phyloP scores from a whole-genome alignment of 164 flowering plant species.

The Liquidambar formosana region DNA sequence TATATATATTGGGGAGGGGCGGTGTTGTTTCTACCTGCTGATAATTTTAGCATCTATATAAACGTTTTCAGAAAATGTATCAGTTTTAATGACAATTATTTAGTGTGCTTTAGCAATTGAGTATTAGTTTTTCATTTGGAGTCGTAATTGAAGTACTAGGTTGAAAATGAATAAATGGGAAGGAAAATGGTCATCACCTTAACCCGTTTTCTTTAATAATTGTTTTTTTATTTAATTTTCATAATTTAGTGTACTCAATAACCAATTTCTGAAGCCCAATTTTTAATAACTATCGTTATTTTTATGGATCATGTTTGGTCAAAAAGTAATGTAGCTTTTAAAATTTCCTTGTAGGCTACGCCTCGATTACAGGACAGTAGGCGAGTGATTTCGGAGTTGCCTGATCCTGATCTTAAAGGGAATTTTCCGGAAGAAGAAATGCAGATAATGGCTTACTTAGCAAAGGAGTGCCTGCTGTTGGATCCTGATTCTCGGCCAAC shows the following conservation, averaged over 20 bases:
- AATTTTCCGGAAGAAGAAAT: slow-evolving; percentile 80
- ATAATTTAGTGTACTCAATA: not conserved
- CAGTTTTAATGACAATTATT: not conserved
- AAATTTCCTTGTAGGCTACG: slow-evolving; percentile 55
- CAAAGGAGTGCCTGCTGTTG: slow-evolving; percentile 84
- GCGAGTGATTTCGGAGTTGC: slow-evolving; percentile 65
- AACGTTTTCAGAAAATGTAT: not conserved
- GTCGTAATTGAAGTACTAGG: too few species aligned
- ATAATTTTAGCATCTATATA: not conserved
- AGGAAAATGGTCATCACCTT: too few species aligned
- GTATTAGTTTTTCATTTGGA: too few species aligned
- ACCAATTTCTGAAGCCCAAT: not conserved
- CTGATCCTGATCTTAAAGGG: slow-evolving; percentile 80
- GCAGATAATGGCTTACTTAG: slow-evolving; percentile 90
- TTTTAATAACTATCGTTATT: not conserved
- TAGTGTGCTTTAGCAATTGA: too few species aligned
- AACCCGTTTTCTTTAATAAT: too few species aligned
- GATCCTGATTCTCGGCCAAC: slow-evolving; percentile 93
- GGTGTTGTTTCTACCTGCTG: too few species aligned
- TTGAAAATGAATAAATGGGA: too few species aligned
- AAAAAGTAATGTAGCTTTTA: not conserved
- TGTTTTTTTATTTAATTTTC: too few species aligned
- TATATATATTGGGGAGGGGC: too few species aligned
- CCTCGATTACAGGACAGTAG: slow-evolving; percentile 70
- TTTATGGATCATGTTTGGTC: not conserved